Evolutionary conservation across 2,329 filamentous ascomycete species (phyloP).

Genomic region (Aspergillus flavus): DNA sequence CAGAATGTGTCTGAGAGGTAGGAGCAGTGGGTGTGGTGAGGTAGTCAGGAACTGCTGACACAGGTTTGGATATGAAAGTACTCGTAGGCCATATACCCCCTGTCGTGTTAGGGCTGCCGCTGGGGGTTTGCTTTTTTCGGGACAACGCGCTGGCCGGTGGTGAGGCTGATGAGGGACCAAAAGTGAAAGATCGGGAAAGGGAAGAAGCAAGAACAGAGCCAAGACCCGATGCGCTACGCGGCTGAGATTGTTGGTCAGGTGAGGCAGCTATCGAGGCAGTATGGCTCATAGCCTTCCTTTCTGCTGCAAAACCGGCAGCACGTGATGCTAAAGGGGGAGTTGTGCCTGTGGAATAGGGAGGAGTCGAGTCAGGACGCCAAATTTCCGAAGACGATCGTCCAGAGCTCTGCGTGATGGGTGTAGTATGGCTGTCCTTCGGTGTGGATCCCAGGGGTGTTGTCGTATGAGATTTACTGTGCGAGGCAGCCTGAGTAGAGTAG

Average conservation of each 20-base stretch:
- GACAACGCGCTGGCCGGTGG: conserved; percentile 37
- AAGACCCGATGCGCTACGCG: conserved; percentile 43
- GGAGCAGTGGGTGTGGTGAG: conserved; percentile 32
- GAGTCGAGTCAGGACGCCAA: conserved; percentile 53
- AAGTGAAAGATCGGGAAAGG: conserved; percentile 49
- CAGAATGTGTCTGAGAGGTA: conserved; percentile 40
- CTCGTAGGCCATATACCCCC: conserved; percentile 33
- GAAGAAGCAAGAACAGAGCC: conserved; percentile 48
- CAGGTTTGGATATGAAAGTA: conserved; percentile 25
- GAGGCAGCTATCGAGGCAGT: conserved; percentile 44
- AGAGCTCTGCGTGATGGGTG: conserved; percentile 47
- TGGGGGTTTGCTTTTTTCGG: conserved; percentile 43
- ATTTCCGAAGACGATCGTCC: conserved; percentile 54
- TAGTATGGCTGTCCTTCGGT: conserved; percentile 34
- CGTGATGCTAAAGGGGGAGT: conserved; percentile 54
- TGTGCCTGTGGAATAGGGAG: conserved; percentile 55
- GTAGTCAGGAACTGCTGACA: conserved; percentile 32
- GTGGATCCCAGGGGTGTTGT: conserved; percentile 37
- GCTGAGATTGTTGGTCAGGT: conserved; percentile 43
- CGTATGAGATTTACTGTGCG: conserved; percentile 46
- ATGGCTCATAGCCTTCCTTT: conserved; percentile 46
- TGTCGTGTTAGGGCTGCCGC: conserved; percentile 36
- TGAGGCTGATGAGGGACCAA: conserved; percentile 46
- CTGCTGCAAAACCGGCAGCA: conserved; percentile 40
- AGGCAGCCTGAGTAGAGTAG: conserved; percentile 46